phyloP scores from a whole-genome alignment of 345 rosid genomes.

The Ceriops tagal region DNA sequence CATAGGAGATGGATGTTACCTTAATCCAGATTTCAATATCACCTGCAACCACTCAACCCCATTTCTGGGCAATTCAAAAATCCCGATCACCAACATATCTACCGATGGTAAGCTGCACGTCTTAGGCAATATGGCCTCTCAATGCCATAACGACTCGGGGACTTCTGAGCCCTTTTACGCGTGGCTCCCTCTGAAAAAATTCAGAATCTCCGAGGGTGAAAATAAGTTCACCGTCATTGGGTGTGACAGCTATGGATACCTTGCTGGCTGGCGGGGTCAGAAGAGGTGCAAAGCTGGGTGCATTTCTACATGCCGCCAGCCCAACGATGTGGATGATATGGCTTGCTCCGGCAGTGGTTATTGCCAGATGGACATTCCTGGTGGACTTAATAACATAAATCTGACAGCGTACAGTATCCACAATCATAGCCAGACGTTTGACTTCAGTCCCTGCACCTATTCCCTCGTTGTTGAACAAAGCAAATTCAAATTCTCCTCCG shows the following conservation, averaged over 20 bases:
- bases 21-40: slow-evolving; percentile 2
- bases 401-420: rapidly evolving
- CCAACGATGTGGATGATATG: not conserved
- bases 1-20: slow-evolving; percentile 2
- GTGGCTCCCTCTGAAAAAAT: slow-evolving; percentile 11
- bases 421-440: not conserved
- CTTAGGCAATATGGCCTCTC: not conserved
- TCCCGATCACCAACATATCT: slow-evolving; percentile 13
- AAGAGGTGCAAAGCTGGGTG: slow-evolving; percentile 4
- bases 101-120: slow-evolving; percentile 18
- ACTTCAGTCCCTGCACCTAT: slow-evolving; percentile 35
- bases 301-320: slow-evolving; percentile 4
- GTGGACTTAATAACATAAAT: not conserved
- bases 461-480: slow-evolving; percentile 16
- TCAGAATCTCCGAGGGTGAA: slow-evolving; percentile 18
- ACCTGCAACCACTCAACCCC: not conserved
- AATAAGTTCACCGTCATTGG: slow-evolving; percentile 27
- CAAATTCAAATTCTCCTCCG: slow-evolving; percentile 16
- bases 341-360: slow-evolving; percentile 39
- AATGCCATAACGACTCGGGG: slow-evolving; percentile 6
- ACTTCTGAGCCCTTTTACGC: not conserved
- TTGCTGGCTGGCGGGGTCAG: not conserved
- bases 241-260: slow-evolving; percentile 19
- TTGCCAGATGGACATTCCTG: slow-evolving; percentile 29
- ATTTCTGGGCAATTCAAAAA: not conserved